A percentile compares a stretch with the other conserved stretches of the same genome.
Evolutionary conservation across 2,329 filamentous ascomycete species (phyloP).

Genomic region (Aspergillus sp.): DNA sequence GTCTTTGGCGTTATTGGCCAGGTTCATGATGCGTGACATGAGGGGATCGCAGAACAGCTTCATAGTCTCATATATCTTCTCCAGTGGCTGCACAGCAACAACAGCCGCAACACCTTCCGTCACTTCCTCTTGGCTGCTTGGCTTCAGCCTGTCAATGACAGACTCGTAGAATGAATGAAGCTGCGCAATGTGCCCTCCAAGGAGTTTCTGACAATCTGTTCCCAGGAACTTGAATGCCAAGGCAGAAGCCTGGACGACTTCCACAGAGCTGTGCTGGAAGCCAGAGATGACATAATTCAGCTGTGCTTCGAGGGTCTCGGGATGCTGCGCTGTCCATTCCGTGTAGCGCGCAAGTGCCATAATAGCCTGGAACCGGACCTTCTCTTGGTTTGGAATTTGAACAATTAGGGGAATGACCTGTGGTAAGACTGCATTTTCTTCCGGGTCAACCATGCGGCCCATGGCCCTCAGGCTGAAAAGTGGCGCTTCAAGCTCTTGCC

Average conservation of each 20-base stretch:
- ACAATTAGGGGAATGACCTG: slow-evolving; percentile 92
- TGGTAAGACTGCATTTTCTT: slow-evolving; percentile 82
- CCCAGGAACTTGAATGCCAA: slow-evolving; percentile 97
- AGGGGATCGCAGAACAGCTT: slow-evolving; percentile 94
- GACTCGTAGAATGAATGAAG: slow-evolving; percentile 91
- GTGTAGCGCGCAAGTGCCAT: slow-evolving; percentile 97
- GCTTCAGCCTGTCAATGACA: slow-evolving; percentile 81
- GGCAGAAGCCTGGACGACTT: slow-evolving; percentile 87
- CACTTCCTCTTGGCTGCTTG: slow-evolving; percentile 87
- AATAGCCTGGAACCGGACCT: slow-evolving; percentile 96
- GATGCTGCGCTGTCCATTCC: slow-evolving; percentile 94
- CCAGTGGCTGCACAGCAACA: slow-evolving; percentile 77
- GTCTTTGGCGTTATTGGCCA: slow-evolving; percentile 81
- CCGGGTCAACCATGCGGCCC: slow-evolving; percentile 90
- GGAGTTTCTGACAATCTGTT: slow-evolving; percentile 83
- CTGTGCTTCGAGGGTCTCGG: slow-evolving; percentile 87
- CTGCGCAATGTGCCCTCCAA: slow-evolving; percentile 79
- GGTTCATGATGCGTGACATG: slow-evolving; percentile 77
- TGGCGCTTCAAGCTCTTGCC: slow-evolving; percentile 94
- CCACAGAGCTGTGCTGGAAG: slow-evolving; percentile 83
- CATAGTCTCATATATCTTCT: slow-evolving; percentile 78
- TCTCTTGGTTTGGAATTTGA: slow-evolving; percentile 92
- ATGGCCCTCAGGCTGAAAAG: slow-evolving; percentile 94
- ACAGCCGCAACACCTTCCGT: slow-evolving; percentile 94
- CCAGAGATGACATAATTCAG: slow-evolving; percentile 94